Conservation (phyloP, 2,329 filamentous ascomycete genomes). For the Aspergillus thermomutatus region DNA sequence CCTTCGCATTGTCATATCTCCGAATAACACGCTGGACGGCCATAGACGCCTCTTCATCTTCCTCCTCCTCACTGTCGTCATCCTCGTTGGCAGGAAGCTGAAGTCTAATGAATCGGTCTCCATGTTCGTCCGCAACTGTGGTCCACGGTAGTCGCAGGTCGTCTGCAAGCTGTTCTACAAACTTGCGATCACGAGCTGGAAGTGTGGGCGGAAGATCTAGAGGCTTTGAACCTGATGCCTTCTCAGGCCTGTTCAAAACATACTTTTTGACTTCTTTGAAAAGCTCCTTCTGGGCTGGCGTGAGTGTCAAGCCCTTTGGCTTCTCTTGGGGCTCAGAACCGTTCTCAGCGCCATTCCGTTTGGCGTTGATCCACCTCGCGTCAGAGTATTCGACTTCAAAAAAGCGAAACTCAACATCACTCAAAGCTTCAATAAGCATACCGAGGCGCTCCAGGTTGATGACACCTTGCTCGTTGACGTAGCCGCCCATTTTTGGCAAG, state of each 20-base stretch:
- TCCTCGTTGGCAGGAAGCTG: conserved; percentile 55
- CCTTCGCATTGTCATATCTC: conserved; percentile 84
- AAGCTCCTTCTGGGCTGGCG: conserved; percentile 73
- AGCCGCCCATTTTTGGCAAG: conserved; percentile 81
- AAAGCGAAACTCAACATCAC: conserved; percentile 84
- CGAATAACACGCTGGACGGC: conserved; percentile 83
- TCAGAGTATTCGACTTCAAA: conserved; percentile 90
- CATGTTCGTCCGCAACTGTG: conserved; percentile 61
- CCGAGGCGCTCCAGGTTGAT: conserved; percentile 82
- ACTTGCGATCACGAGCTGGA: conserved; percentile 83
- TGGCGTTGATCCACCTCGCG: conserved; percentile 87
- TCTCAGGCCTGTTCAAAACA: conserved; percentile 64
- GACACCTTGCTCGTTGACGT: conserved; percentile 91
- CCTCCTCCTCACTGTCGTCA: conserved; percentile 60
- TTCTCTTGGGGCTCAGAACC: conserved; percentile 58
- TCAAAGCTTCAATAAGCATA: conserved; percentile 75
- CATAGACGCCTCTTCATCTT: conserved; percentile 79
- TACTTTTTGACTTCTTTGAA: conserved; percentile 81
- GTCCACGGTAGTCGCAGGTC: conserved; percentile 65
- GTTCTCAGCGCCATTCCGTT: conserved; percentile 68
- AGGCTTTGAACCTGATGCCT: conserved; percentile 45
- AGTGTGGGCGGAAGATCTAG: conserved; percentile 72
- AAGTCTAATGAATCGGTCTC: conserved; percentile 64
- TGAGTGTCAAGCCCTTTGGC: conserved; percentile 66
- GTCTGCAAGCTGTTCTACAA: conserved; percentile 81